These are phyloP conservation scores for Papilionanthe hybrid DNA, from an alignment of 116 monocot species.

Conservation along the genomic window DNA sequence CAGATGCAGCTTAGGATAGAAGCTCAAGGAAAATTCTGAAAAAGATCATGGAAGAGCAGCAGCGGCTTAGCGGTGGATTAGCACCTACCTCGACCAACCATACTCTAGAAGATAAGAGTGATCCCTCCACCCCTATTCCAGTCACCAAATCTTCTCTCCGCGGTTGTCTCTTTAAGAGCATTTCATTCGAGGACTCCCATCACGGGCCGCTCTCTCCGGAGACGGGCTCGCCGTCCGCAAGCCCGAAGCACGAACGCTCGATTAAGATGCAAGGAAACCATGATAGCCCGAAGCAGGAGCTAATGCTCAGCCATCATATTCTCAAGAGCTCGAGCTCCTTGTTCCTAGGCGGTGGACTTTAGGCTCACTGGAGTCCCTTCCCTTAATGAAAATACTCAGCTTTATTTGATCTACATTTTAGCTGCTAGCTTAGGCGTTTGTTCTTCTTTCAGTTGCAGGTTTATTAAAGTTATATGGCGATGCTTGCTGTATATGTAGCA, in stretches of 20 bases:
- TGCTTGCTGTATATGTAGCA: background rate
- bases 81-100: constrained; percentile 4
- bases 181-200: constrained; percentile 15
- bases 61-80: constrained; percentile 26
- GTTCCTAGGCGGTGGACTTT: constrained; percentile 22
- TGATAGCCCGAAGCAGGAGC: constrained; percentile 13
- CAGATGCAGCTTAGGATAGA: constrained; percentile 52
- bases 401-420: background rate
- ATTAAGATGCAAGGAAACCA: constrained; percentile 14
- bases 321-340: constrained; percentile 60
- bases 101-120: constrained; percentile 30
- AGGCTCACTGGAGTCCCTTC: background rate
- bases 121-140: constrained; percentile 41
- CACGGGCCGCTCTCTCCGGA: constrained; percentile 44
- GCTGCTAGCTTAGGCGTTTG: background rate
- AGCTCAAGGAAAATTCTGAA: constrained; percentile 47
- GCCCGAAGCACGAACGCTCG: constrained; percentile 26
- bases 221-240: constrained; percentile 10
- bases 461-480: background rate
- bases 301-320: constrained; percentile 34
- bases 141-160: constrained; percentile 30
- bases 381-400: background rate
- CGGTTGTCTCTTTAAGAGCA: constrained; percentile 13
- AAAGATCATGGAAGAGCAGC: constrained; percentile 48
- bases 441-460: background rate